Evolutionary conservation across 495 filamentous ascomycete genomes (phyloP).

Genomic region (Talaromyces adpressus): DNA sequence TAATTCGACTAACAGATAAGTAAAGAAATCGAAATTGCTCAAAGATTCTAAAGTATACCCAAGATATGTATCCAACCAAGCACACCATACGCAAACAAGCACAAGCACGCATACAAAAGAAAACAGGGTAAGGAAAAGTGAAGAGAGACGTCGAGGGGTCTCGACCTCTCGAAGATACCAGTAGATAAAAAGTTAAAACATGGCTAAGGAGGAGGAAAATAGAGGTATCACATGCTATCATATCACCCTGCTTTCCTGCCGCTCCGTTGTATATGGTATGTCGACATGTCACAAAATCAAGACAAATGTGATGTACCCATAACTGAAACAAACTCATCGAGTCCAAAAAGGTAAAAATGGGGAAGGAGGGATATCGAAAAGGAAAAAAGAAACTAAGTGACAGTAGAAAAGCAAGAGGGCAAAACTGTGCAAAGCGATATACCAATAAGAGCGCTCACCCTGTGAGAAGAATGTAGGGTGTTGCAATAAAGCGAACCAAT

Average conservation of each 20-base stretch:
- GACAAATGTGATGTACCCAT: background rate
- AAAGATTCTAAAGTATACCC: slow-evolving; percentile 10
- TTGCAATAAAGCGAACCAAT: background rate
- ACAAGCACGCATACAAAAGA: slow-evolving; percentile 3
- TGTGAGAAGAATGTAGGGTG: slow-evolving; percentile 2
- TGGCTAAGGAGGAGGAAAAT: background rate
- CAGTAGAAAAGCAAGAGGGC: background rate
- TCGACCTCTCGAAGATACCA: background rate
- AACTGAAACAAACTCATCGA: background rate
- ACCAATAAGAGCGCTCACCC: slow-evolving; percentile 3
- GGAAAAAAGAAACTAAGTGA: slow-evolving; percentile 1
- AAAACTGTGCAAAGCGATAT: slow-evolving; percentile 2
- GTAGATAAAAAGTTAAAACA: background rate
- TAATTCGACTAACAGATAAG: background rate
- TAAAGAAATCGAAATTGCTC: slow-evolving; percentile 7
- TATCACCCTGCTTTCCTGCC: background rate
- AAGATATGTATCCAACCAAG: slow-evolving; percentile 8
- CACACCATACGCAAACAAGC: background rate
- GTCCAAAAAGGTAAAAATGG: background rate
- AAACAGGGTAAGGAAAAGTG: background rate
- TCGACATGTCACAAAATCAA: background rate
- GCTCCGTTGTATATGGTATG: background rate
- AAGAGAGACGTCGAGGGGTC: background rate
- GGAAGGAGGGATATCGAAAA: slow-evolving; percentile 1
- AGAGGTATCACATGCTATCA: background rate